Percentiles rank a stretch among this genome's conserved stretches.
Evolutionary conservation across 129 eudicot species (phyloP).

Genomic region (Tanacetum coccineum): DNA sequence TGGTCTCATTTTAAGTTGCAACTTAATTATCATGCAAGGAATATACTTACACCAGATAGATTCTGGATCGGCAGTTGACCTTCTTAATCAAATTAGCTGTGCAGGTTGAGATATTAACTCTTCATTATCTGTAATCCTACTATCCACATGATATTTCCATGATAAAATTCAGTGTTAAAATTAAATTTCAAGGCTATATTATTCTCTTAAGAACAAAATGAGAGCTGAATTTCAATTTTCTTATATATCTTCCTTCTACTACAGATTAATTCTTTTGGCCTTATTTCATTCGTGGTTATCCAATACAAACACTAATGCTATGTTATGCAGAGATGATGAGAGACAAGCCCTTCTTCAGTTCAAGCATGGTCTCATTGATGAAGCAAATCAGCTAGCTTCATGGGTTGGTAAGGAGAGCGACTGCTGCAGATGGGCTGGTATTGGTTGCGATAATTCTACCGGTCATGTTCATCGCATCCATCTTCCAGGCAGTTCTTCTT

Average conservation of each 20-base stretch:
- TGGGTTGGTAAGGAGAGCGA: slow-evolving; percentile 18
- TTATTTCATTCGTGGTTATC: slow-evolving; percentile 1
- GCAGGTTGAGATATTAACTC: background rate
- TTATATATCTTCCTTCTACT: background rate
- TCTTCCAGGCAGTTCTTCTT: slow-evolving; percentile 6
- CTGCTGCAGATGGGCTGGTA: slow-evolving; percentile 33
- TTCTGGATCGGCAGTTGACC: no score
- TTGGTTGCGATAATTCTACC: slow-evolving; percentile 23
- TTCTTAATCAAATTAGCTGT: background rate
- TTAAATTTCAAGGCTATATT: background rate
- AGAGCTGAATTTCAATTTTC: background rate
- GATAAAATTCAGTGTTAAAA: background rate
- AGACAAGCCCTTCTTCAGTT: slow-evolving; percentile 28
- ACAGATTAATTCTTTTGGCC: background rate
- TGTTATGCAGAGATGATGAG: slow-evolving; percentile 22
- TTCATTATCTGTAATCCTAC: background rate
- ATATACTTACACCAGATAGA: no score
- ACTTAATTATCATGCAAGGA: background rate
- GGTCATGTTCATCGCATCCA: slow-evolving; percentile 24
- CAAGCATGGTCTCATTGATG: slow-evolving; percentile 20
- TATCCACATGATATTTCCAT: background rate
- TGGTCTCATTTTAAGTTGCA: background rate
- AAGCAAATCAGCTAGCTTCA: slow-evolving; percentile 18
- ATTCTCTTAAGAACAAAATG: background rate
- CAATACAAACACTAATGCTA: background rate